These are phyloP conservation scores for Monilinia vaccinii-corymbosi DNA, from an alignment of 2,329 filamentous ascomycete species.

Conservation along the genomic window DNA sequence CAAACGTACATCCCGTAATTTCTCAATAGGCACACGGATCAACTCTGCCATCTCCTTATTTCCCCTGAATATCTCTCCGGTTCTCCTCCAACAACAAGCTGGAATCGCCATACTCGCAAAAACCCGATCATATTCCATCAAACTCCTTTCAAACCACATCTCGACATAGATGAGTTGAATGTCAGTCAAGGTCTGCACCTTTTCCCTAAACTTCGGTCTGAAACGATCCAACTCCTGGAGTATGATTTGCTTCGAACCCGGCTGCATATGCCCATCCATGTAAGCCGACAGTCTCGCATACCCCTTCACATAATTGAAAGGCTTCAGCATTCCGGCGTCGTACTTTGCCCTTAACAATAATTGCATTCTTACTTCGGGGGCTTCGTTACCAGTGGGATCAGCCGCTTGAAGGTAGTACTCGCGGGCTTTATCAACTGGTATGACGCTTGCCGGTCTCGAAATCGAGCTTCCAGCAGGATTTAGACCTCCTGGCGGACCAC, in stretches of 20 bases:
- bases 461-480: constrained; percentile 45
- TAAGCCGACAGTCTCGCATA: constrained; percentile 85
- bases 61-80: constrained; percentile 91
- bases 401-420: constrained; percentile 98
- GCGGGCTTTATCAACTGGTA: constrained; percentile 52
- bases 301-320: constrained; percentile 97
- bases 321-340: constrained; percentile 86
- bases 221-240: constrained; percentile 86
- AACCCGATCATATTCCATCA: constrained; percentile 97
- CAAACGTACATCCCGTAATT: constrained; percentile 74
- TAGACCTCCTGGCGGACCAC: constrained; percentile 11
- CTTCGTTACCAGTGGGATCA: constrained; percentile 78
- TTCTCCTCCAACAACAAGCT: constrained; percentile 93
- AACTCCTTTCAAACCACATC: constrained; percentile 96
- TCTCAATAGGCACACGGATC: constrained; percentile 85
- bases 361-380: constrained; percentile 90
- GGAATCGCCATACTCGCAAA: constrained; percentile 99
- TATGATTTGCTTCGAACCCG: constrained; percentile 80
- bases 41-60: constrained; percentile 99
- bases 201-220: constrained; percentile 89
- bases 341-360: constrained; percentile 92
- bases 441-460: constrained; percentile 50
- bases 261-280: constrained; percentile 80
- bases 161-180: constrained; percentile 91
- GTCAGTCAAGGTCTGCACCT: constrained; percentile 85